Evolutionary conservation across 495 filamentous ascomycete species (phyloP).

Genomic region (Penicillium bialowiezense): DNA sequence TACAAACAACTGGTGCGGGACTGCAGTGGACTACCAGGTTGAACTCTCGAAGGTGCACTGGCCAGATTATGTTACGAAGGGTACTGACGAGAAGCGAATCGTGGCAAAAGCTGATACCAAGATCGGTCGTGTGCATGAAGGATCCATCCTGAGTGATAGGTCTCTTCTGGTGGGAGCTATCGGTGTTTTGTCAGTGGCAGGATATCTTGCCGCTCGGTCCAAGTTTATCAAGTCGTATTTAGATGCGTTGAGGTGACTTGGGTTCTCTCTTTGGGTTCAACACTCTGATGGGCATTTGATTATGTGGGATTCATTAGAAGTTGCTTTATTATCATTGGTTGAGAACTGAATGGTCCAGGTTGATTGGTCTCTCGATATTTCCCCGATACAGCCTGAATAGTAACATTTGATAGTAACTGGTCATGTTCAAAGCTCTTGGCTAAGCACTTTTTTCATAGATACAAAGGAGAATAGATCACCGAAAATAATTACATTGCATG

Average conservation of each 20-base stretch:
- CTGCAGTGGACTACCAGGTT: constrained; percentile 50
- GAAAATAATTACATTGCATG: too few relatives aligned
- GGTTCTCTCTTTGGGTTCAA: too few relatives aligned
- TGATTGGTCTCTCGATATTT: too few relatives aligned
- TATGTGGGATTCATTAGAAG: too few relatives aligned
- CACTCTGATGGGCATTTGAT: too few relatives aligned
- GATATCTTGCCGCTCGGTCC: constrained; percentile 11
- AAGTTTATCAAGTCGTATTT: background rate
- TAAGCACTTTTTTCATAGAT: too few relatives aligned
- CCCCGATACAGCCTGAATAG: too few relatives aligned
- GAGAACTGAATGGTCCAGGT: too few relatives aligned
- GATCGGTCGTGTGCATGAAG: constrained; percentile 45
- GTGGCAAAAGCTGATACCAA: constrained; percentile 29
- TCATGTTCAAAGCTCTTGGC: too few relatives aligned
- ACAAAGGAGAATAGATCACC: too few relatives aligned
- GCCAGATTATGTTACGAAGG: constrained; percentile 46
- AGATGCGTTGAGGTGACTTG: background rate
- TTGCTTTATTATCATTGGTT: too few relatives aligned
- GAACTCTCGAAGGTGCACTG: constrained; percentile 41
- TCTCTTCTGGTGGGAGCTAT: constrained; percentile 32
- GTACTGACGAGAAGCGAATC: constrained; percentile 31
- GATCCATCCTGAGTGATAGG: constrained; percentile 32
- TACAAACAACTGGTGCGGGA: constrained; percentile 56
- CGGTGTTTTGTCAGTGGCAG: constrained; percentile 19
- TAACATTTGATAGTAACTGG: too few relatives aligned